Evolutionary conservation across 331 rosid genomes (phyloP).

Genomic region (Quercus tomentella): DNA sequence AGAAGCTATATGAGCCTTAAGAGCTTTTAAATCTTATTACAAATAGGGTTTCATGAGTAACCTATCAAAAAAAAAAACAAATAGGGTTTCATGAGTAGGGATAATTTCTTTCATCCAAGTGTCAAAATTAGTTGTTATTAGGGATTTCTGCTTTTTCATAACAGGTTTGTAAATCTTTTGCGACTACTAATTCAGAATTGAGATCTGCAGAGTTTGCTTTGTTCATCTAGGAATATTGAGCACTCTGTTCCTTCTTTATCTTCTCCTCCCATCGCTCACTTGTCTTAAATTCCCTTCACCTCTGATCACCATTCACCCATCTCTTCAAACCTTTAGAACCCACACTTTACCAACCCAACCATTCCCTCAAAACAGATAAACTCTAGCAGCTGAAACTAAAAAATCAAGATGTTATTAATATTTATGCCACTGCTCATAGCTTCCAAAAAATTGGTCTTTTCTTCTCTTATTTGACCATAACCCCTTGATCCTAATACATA

Average conservation of each 20-base stretch:
- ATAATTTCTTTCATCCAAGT: too few species aligned
- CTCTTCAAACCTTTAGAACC: too few species aligned
- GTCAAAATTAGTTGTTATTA: not conserved
- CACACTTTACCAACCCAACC: not conserved
- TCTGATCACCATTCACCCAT: too few species aligned
- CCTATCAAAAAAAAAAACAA: too few species aligned
- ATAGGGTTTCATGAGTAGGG: too few species aligned
- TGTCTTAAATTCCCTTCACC: too few species aligned
- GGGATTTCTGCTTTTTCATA: not conserved
- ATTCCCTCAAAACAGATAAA: not conserved
- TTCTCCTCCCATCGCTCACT: not conserved
- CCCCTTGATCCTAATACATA: too few species aligned
- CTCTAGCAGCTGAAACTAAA: not conserved
- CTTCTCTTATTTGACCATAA: not conserved
- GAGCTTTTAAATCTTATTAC: too few species aligned
- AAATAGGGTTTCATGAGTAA: too few species aligned
- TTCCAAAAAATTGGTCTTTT: not conserved
- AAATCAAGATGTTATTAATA: not conserved
- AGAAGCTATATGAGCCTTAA: not conserved
- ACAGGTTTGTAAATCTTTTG: not conserved
- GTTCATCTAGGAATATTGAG: not conserved
- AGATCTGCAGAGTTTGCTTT: not conserved
- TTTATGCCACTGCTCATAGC: not conserved
- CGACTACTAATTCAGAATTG: not conserved
- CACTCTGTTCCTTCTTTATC: not conserved